Percentiles rank a stretch among this genome's conserved stretches.
phyloP scores from a whole-genome alignment of 805 yeast species.

The Myxozyma monticola region DNA sequence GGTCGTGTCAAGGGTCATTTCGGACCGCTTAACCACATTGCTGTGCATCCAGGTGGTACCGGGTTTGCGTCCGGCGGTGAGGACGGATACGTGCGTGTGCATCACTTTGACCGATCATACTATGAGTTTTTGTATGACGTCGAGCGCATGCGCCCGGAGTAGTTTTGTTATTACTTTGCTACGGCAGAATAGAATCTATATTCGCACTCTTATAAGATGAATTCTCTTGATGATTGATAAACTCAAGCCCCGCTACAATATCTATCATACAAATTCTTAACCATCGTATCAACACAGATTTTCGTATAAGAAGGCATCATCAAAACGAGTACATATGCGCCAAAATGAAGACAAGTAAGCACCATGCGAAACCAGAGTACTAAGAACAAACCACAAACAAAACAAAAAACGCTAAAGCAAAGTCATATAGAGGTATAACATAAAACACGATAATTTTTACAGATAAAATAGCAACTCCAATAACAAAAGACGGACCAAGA shows the following conservation, averaged over 20 bases:
- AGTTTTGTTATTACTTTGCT: background rate
- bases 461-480: too few species aligned
- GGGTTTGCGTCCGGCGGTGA: conserved; percentile 97
- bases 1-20: conserved; percentile 98
- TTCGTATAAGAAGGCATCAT: too few species aligned
- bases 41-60: conserved; percentile 91
- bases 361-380: too few species aligned
- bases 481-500: background rate
- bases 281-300: too few species aligned
- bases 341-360: too few species aligned
- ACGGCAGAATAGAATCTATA: background rate
- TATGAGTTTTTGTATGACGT: conserved; percentile 61
- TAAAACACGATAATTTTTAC: too few species aligned
- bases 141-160: conserved; percentile 27
- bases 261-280: background rate
- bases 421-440: too few species aligned
- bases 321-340: too few species aligned
- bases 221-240: background rate
- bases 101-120: conserved; percentile 88
- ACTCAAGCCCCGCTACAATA: background rate
- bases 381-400: too few species aligned
- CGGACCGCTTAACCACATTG: conserved; percentile 95
- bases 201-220: too few species aligned
- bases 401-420: too few species aligned
- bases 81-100: conserved; percentile 95